Conservation (phyloP, 441 rosid species). For the Croton setiger region DNA sequence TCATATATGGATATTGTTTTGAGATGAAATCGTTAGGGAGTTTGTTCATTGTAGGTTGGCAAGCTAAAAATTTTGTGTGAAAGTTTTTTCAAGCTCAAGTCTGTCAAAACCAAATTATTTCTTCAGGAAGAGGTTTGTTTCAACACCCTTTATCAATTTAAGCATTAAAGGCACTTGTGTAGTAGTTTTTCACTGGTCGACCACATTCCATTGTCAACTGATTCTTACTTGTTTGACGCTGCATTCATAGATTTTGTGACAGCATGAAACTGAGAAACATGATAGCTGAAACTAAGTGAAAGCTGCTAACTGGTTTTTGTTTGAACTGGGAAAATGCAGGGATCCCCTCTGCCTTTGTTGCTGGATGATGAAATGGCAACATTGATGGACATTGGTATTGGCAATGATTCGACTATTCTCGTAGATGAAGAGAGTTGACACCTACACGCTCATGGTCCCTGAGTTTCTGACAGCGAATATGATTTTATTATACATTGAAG, state of each 20-base stretch:
- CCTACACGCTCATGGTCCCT: not conserved
- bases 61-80: constrained; percentile 81
- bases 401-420: constrained; percentile 59
- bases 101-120: constrained; percentile 50
- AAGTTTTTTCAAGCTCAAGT: constrained; percentile 69
- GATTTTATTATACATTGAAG: too few species aligned
- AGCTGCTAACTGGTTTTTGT: not conserved
- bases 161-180: not conserved
- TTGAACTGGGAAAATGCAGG: constrained; percentile 37
- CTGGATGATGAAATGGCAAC: constrained; percentile 85
- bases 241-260: not conserved
- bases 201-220: not conserved
- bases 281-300: not conserved
- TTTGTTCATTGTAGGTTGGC: constrained; percentile 50
- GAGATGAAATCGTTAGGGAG: not conserved
- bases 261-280: not conserved
- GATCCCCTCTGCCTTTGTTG: constrained; percentile 65
- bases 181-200: too few species aligned
- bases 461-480: too few species aligned
- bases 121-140: constrained; percentile 69
- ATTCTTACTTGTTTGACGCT: not conserved
- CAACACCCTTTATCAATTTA: not conserved
- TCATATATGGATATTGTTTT: not conserved
- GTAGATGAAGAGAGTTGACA: constrained; percentile 64
- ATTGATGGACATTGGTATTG: constrained; percentile 64